Base-by-base conservation (phyloP, 495 filamentous ascomycete genomes). In the Penicillium manginii region DNA sequence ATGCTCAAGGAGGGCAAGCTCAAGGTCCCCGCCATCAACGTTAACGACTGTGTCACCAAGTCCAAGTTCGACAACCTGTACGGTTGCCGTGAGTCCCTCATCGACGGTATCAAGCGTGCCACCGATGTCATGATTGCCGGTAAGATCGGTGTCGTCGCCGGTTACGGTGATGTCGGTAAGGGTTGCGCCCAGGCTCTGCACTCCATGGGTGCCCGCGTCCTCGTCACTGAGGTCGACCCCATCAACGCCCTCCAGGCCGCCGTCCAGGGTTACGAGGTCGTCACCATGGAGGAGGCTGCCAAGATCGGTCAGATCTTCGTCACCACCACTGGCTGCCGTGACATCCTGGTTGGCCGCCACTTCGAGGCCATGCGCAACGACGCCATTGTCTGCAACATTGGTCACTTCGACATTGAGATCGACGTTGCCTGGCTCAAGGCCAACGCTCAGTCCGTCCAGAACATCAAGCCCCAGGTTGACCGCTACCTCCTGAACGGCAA, bases 41-140 rank as follows among this genome's bases (percentile, higher is more conserved):
- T 98, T 83, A 98, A 98, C 83, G 93, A 97, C 85, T 91, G 90
- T 59, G 93, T 97, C 71, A 97, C 94, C 75, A 97, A 98, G 88
- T 97, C 92, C 80, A 98, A 98, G 84, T 98, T 98, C 77, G 94
- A 98, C 86, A 98, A 98, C 85, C 84, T 98, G 56, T 98, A 98
- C 85, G 96, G 96, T 65, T 98, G 94, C 91, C 88, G 91, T 73
- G 94, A 98, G 83, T 97, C 94, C 58, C 87, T 98, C 71, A 88
- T 98, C 62, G 94, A 98, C 77, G 94, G 94, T 78, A 98, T 98
- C 86, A 98, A 98, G 89, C 93, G 94, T 81, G 94, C 94, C 56
- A 98, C 94, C 73, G 94, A 98, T 84, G 94, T 98, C 77, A 98
- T 98, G 94, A 92, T 98, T 83, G 94, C 96, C 68, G 96, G 94